These are phyloP conservation scores for Oryza meyeriana DNA, from an alignment of 176 grass and related monocot species.

Conservation along the genomic window DNA sequence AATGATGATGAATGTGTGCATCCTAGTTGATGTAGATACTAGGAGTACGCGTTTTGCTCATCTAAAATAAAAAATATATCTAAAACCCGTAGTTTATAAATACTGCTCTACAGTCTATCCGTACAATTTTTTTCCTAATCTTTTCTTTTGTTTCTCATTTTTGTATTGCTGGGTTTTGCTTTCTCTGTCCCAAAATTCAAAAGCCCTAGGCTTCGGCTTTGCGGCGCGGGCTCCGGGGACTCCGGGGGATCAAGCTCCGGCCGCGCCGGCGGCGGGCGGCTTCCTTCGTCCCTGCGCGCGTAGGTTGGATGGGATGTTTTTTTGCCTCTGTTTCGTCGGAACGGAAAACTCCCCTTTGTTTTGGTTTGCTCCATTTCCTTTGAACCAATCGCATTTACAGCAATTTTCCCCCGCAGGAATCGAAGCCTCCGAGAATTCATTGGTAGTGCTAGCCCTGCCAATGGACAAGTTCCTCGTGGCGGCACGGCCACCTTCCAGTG, in stretches of 20 bases:
- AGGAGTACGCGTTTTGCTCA: no score
- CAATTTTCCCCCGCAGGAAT: background rate
- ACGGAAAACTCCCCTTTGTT: no score
- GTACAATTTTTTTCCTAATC: background rate
- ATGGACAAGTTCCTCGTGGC: constrained; percentile 74
- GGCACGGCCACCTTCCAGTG: constrained; percentile 27
- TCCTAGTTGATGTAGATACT: no score
- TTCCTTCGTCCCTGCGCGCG: no score
- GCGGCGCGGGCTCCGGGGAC: no score
- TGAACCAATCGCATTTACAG: background rate
- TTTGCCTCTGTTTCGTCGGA: no score
- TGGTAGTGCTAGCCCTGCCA: background rate
- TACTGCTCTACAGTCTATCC: background rate
- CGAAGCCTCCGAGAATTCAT: background rate
- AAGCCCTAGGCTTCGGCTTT: background rate
- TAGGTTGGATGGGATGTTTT: no score
- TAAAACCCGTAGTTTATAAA: background rate
- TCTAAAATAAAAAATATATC: no score
- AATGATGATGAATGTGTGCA: background rate
- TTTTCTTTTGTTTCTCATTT: background rate
- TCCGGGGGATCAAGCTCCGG: no score
- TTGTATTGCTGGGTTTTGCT: background rate
- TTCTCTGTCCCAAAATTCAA: background rate
- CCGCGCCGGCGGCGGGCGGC: no score
- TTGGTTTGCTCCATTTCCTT: background rate